phyloP scores from a whole-genome alignment of 768 basidiomycete genomes.

The Mycena vulgaris region DNA sequence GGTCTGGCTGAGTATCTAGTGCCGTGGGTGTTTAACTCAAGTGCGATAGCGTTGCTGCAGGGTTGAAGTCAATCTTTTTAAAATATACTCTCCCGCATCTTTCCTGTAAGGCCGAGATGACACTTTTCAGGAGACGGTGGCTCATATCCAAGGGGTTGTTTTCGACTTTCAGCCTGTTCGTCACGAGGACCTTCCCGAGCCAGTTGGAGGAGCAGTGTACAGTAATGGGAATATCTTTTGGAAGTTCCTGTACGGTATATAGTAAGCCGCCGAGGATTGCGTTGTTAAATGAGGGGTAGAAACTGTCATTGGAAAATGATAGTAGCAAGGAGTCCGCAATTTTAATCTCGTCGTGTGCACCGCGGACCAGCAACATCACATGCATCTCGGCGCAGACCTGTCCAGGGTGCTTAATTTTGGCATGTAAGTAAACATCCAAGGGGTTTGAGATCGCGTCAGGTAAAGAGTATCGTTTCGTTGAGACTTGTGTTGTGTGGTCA shows the following conservation, averaged over 20 bases:
- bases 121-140: not conserved
- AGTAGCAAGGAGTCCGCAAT: not conserved
- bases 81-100: not conserved
- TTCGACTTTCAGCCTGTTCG: not conserved
- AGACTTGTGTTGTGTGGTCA: not conserved
- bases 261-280: not conserved
- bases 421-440: not conserved
- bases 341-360: not conserved
- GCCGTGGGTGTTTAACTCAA: not conserved
- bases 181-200: not conserved
- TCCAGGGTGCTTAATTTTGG: not conserved
- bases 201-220: not conserved
- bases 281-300: not conserved
- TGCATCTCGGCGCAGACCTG: not conserved
- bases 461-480: not conserved
- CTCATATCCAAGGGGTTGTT: not conserved
- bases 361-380: not conserved
- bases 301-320: not conserved
- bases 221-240: not conserved
- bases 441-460: not conserved
- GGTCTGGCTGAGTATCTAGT: not conserved
- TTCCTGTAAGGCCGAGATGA: constrained; percentile 10
- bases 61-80: not conserved
- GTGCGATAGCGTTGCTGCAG: not conserved
- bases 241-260: not conserved